These are phyloP conservation scores for Fraxinus ornus DNA, from an alignment of 305 asterid species.

Conservation along the genomic window DNA sequence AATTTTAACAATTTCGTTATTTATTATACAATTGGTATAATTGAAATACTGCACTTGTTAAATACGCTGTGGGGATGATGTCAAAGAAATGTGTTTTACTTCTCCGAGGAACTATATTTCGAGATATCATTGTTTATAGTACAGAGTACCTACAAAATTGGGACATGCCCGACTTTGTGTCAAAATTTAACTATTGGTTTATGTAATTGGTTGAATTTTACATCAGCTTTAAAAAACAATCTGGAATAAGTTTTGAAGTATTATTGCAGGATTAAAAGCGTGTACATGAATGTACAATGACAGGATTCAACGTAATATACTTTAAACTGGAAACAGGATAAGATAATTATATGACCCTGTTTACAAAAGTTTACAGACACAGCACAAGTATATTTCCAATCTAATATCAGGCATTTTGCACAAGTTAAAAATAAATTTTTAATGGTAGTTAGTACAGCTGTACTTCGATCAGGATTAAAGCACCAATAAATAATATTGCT, in stretches of 20 bases:
- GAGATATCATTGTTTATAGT: neutral
- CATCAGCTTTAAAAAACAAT: neutral
- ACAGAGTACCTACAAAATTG: neutral
- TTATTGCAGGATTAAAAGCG: neutral
- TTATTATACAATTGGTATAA: neutral
- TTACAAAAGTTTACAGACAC: neutral
- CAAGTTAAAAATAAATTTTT: neutral
- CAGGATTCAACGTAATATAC: constrained; percentile 6
- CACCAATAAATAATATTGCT: neutral
- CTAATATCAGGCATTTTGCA: constrained; percentile 6
- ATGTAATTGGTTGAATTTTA: neutral
- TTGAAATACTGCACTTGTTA: neutral
- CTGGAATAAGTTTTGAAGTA: neutral
- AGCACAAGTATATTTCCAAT: neutral
- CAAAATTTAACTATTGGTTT: neutral
- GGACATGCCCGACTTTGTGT: neutral
- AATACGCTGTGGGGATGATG: neutral
- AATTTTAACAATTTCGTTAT: neutral
- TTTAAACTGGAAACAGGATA: constrained; percentile 3
- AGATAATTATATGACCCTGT: neutral
- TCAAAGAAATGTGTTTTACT: neutral
- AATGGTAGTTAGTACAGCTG: neutral
- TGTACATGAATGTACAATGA: neutral
- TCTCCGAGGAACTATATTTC: neutral
- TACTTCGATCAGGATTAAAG: constrained; percentile 8